Base-by-base conservation (phyloP, 2,329 filamentous ascomycete species). In the Fusarium bulbicola region DNA sequence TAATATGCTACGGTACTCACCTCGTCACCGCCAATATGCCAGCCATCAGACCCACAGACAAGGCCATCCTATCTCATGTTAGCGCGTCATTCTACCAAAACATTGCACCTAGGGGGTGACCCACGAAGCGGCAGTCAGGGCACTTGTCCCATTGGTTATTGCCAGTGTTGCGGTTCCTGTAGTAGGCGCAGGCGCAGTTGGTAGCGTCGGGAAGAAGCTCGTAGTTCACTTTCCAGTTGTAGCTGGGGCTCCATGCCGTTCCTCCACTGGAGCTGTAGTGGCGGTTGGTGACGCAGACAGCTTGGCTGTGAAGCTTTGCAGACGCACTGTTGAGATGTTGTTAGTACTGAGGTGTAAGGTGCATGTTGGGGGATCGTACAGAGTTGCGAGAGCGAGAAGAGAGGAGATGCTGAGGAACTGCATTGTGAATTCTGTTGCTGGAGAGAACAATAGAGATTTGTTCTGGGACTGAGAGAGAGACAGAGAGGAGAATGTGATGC, bases 11-110 rank as follows among this genome's bases (percentile, higher is more conserved):
- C 30, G 10, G 6, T 26, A 43, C 57, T 74, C 24, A 74, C 72
- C 63, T 74, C 71, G 26, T 74, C 71, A 40, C 71, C 72, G 15
- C 72, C 72, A 46, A 74, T 74, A 26, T 74, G 72, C 67, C 67
- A 65, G n/a, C n/a, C 60, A 1, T n/a, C 28, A 14, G 71, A 74
- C 13, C 59, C 47, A 16, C 67, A 74, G n/a, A 34, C 42, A 7
- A 62, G 59, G 8, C 71, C 71, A 13, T 74, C 72, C 72, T 74
- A 26, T 1, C 10, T 30, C 8, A 9, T 39, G 13, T 62, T 45
- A 37, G 26, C 15, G 1, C 6, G 16, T 15, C 6, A 9, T 6
- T 15, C 5, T 1, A 6, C 5, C 14, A 7, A 14, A 7, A 28
- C 2, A 20, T 15, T 21, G 2, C 0, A 3, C 4, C 6, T 13